Base-by-base conservation (phyloP, 805 yeast genomes). In the Wickerhamomyces chaumierensis region DNA sequence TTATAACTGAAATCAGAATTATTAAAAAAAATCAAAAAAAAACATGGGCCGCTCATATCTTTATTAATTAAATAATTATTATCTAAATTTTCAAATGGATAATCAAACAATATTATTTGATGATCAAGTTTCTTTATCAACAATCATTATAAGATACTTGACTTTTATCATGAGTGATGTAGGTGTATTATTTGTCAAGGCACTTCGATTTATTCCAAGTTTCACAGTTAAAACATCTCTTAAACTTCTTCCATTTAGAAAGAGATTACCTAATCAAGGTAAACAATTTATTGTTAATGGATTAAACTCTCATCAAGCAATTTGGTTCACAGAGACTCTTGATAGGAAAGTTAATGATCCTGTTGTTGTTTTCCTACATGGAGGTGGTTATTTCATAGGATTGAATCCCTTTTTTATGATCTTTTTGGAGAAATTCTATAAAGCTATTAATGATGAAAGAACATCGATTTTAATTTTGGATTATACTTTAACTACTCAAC, bases 261-360 rank as follows among this genome's bases (percentile, higher is more conserved):
- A 18, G 18, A 32, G 12, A 14, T 8, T 35, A 4, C 32, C 37
- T 14, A 23, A 36, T 18, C 34, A 23, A 27, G 20, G 29, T 18
- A 17, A 21, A 13, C 29, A 15, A 5, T 39, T 39, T 31, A 12
- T 18, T 2, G 49, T 43, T 23, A 33, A 28, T 6, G 45, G 42
- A 3, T 23, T 40, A 5, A 41, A 39, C 3, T 28, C 27, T 2
- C 33, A 33, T 25, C 39, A 36, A 14, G 43, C 35, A 14, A 15
- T 31, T 8, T 48, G 48, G 48, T 18, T 47, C n/a, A 41, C 19
- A 7, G 62, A 61, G 57, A 55, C 54, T 14, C 41, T 45, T 15
- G 45, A 59, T 11, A 44, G 61, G 28, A 27, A 20, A 6, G 34
- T 33, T 8, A 37, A 36, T 13, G 52, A 48, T 18, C 52, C 49